A percentile compares a stretch with the other conserved stretches of the same genome.
These are phyloP conservation scores for Escallonia rubra DNA, from an alignment of 129 eudicot species.

Conservation along the genomic window DNA sequence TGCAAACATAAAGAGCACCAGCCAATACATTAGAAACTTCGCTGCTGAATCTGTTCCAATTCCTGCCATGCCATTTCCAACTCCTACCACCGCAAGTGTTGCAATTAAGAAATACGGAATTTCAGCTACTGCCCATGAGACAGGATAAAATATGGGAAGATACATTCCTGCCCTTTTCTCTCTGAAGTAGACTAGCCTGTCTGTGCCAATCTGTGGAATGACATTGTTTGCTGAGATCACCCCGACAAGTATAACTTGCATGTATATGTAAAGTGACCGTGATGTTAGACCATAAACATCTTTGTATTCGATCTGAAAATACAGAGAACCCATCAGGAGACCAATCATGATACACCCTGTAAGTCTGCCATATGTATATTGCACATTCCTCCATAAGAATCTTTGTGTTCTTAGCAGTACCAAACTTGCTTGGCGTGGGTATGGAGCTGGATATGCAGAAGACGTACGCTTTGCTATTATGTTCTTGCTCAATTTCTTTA, in stretches of 20 bases:
- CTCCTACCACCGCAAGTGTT: constrained; percentile 15
- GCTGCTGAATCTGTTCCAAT: constrained; percentile 14
- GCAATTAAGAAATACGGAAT: constrained; percentile 19
- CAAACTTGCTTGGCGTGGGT: constrained; percentile 14
- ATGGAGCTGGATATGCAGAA: constrained; percentile 16
- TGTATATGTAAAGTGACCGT: constrained; percentile 16
- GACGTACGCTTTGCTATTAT: background rate
- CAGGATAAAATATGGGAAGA: constrained; percentile 17
- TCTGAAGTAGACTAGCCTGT: constrained; percentile 16
- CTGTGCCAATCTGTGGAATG: constrained; percentile 21
- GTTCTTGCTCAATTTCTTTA: background rate
- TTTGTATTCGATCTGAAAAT: constrained; percentile 18
- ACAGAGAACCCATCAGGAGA: constrained; percentile 17
- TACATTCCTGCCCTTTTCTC: constrained; percentile 23
- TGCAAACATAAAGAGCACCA: constrained; percentile 10
- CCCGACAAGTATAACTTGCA: constrained; percentile 17
- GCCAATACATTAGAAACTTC: constrained; percentile 14
- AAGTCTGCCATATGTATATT: constrained; percentile 18
- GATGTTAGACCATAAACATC: constrained; percentile 9
- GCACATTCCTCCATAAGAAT: constrained; percentile 24
- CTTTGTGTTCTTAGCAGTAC: constrained; percentile 21
- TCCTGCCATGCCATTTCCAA: constrained; percentile 17
- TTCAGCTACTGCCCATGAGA: constrained; percentile 20
- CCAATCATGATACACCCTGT: constrained; percentile 19
- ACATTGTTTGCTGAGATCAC: constrained; percentile 19